These are phyloP conservation scores for Endocalyx cinctus DNA, from an alignment of 2,329 filamentous ascomycete species.

Conservation along the genomic window DNA sequence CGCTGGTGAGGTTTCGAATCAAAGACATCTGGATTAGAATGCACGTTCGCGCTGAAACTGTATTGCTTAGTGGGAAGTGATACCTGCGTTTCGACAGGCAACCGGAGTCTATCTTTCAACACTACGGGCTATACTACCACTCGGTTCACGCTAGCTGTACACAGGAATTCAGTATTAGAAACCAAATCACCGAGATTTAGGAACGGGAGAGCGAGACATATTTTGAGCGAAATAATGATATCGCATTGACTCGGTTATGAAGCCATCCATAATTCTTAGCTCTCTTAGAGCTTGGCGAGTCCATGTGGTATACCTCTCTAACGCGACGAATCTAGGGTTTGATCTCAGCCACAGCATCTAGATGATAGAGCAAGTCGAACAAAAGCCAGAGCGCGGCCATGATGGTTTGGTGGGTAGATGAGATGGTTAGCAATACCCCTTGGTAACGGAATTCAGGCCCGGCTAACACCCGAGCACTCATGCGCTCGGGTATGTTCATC, in stretches of 20 bases:
- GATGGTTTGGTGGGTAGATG: not conserved
- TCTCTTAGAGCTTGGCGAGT: conserved; percentile 5
- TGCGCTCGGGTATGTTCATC: not conserved
- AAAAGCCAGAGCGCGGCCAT: conserved; percentile 2
- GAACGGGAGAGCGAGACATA: not conserved
- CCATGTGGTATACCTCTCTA: conserved; percentile 2
- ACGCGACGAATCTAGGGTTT: conserved; percentile 7
- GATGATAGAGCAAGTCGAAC: conserved; percentile 10
- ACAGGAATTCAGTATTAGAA: not conserved
- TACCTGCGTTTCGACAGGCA: conserved; percentile 1
- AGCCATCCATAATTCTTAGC: conserved; percentile 2
- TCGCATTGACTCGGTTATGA: not conserved
- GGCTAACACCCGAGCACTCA: not conserved
- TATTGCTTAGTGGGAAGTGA: conserved; percentile 5
- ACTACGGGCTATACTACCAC: not conserved
- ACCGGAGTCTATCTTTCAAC: conserved; percentile 3
- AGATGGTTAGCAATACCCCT: not conserved
- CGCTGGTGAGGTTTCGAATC: conserved; percentile 7
- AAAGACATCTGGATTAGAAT: conserved; percentile 6
- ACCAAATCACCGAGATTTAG: conserved; percentile 3
- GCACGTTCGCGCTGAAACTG: conserved; percentile 5
- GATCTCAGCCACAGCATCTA: conserved; percentile 6
- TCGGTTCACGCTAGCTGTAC: not conserved
- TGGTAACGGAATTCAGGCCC: not conserved
- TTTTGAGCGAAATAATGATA: not conserved